Conservation (phyloP, 228 moss, liverwort and hornwort genomes). For the Sphagnum magellanicum region DNA sequence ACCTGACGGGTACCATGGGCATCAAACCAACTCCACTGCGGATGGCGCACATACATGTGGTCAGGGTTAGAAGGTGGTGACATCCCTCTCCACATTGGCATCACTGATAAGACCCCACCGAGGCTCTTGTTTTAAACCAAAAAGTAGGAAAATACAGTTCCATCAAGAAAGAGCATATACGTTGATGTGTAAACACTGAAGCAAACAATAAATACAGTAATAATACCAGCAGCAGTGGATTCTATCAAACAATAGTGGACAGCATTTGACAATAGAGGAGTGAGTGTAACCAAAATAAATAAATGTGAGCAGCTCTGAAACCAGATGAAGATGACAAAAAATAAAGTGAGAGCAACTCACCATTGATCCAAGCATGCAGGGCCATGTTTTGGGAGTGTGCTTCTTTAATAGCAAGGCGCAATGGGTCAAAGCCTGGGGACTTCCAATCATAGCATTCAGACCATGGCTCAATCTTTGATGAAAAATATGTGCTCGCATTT, state of each 20-base stretch:
- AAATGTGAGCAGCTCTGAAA: not conserved
- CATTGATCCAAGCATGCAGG: conserved; percentile 32
- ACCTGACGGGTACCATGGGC: conserved; percentile 21
- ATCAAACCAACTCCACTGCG: conserved; percentile 35
- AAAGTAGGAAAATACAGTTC: no score
- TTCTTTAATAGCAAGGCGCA: conserved; percentile 19
- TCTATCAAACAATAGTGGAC: not conserved
- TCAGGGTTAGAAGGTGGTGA: conserved; percentile 18
- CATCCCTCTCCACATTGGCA: conserved; percentile 36
- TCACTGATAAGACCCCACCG: conserved; percentile 8
- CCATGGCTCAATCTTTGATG: conserved; percentile 29
- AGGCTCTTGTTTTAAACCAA: no score
- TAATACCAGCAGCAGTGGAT: no score
- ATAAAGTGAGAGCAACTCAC: conserved; percentile 1
- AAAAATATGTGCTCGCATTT: conserved; percentile 24
- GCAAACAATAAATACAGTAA: no score
- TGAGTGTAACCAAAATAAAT: not conserved
- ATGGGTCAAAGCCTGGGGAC: conserved; percentile 27
- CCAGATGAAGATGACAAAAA: not conserved
- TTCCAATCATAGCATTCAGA: conserved; percentile 23
- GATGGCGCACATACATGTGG: conserved; percentile 23
- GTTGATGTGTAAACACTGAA: no score
- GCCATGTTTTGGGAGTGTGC: conserved; percentile 29
- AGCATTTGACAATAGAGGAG: not conserved
- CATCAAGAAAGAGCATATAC: no score